Base-by-base conservation (phyloP, 306 rosid species). In the Carpinus fangiana region DNA sequence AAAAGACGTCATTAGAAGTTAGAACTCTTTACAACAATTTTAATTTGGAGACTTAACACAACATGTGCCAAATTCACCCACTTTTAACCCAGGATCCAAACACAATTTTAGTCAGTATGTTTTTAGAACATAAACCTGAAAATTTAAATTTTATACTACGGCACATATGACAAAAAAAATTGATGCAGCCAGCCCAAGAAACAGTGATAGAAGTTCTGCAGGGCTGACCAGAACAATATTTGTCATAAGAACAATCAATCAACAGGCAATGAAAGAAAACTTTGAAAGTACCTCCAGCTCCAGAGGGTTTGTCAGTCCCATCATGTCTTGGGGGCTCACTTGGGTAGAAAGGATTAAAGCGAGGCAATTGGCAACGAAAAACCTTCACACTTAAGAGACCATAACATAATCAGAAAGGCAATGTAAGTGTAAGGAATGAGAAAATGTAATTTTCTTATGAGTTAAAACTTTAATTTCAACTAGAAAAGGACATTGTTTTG, bases 341-440 rank as follows among this genome's bases (percentile, higher is more conserved):
- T 6, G 86, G 80, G 89, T 92, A 94, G 81, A 94, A 92, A 8
- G 97, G 90, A 87, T 94, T 94, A 18, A 3, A 0, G 0, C 80
- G 86, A 5, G 93, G 90, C 74, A 95, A 77, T 73, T 92, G 97
- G 82, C 90, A 82, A 51, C 97, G 92, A 64, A 90, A 90, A 73
- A 91, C 97, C 95, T 94, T 92, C 89, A 92, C 97, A 85, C 98
- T 94, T 73, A 43, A 62, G 79, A 88, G 83, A 78, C 7, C 48
- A 85, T 51, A 16, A 48, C 76, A 73, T 8, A 74, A 81, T 82
- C 77, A 82, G 85, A 72, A 70, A 81, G 59, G 45, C 3, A 17
- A 41, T 50, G 36, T 61, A 75, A 76, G 60, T 31, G 26, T 16
- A 67, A 72, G 28, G 41, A 72, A 66, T 67, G 21, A 41, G 5